Evolutionary conservation across 257 asterid genomes (phyloP).

Genomic region (Jacaranda copaia): DNA sequence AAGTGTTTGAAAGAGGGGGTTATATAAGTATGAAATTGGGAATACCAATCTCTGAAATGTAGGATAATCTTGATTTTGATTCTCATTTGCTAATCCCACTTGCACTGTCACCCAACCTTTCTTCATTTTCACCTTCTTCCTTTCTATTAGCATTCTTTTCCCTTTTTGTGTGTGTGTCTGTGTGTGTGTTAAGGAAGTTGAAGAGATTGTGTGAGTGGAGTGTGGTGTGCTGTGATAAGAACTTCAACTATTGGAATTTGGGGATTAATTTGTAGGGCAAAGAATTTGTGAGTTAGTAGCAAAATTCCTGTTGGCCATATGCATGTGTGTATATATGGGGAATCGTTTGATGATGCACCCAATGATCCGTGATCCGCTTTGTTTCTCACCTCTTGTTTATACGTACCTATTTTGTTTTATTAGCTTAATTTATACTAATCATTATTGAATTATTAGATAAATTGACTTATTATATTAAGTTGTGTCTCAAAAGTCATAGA

Average conservation of each 20-base stretch:
- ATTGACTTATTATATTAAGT: too few species aligned
- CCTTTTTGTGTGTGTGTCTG: too few species aligned
- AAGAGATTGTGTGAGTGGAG: too few species aligned
- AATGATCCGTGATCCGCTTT: neutral
- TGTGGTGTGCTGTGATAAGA: neutral
- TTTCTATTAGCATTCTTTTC: too few species aligned
- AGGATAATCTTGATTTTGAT: neutral
- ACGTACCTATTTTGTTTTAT: too few species aligned
- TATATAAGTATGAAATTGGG: constrained; percentile 35
- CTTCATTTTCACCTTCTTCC: neutral
- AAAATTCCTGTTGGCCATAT: neutral
- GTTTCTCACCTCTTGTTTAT: neutral
- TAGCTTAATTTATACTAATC: neutral
- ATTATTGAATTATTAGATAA: too few species aligned
- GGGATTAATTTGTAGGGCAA: too few species aligned
- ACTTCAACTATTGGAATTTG: too few species aligned
- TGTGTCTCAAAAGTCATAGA: too few species aligned
- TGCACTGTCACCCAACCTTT: constrained; percentile 47
- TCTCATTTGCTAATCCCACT: constrained; percentile 29
- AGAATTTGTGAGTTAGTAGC: neutral
- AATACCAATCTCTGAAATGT: constrained; percentile 25
- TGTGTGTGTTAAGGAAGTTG: too few species aligned
- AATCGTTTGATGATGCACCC: neutral
- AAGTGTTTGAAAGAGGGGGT: constrained; percentile 21
- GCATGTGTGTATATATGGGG: neutral